These are phyloP conservation scores for Emiliania huxleyi DNA, from an alignment of 78 protist genomes.

Conservation along the genomic window DNA sequence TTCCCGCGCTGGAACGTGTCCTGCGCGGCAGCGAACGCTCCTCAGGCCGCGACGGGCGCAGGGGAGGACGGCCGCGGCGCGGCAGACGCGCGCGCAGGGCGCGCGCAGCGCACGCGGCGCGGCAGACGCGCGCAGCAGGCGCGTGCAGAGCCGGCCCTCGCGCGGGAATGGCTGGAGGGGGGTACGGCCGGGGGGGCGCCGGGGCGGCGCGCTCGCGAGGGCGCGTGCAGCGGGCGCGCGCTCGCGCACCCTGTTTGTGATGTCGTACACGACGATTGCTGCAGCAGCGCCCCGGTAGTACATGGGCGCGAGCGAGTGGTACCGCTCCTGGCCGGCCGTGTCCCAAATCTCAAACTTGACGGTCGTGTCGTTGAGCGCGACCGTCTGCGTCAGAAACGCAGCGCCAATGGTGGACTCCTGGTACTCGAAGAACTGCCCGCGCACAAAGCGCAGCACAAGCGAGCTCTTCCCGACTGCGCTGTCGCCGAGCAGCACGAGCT, in stretches of 20 bases:
- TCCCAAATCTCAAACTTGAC: slow-evolving; percentile 97
- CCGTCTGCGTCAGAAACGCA: slow-evolving; percentile 94
- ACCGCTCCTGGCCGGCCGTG: slow-evolving; percentile 79
- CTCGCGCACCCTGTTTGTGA: slow-evolving; percentile 60
- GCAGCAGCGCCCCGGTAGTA: slow-evolving; percentile 95
- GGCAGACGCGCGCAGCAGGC: too few species aligned
- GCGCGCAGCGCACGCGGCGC: too few species aligned
- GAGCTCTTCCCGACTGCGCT: slow-evolving; percentile 64
- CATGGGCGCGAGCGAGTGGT: slow-evolving; percentile 94
- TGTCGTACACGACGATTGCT: slow-evolving; percentile 91
- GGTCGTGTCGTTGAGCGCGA: slow-evolving; percentile 82
- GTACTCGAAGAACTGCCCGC: slow-evolving; percentile 92
- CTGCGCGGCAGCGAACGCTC: too few species aligned
- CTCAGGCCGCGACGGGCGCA: too few species aligned
- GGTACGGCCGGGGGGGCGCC: too few species aligned
- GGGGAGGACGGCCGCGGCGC: too few species aligned
- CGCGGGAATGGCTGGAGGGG: too few species aligned
- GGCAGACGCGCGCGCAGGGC: too few species aligned
- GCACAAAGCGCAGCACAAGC: slow-evolving; percentile 89
- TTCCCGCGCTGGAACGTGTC: slow-evolving; percentile 84
- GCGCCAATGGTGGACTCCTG: slow-evolving; percentile 97
- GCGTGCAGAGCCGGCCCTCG: too few species aligned
- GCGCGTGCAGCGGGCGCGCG: neutral
- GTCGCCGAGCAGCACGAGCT: slow-evolving; percentile 69
- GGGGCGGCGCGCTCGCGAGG: too few species aligned